Base-by-base conservation (phyloP, 345 rosid genomes). In the Mangifera indica region DNA sequence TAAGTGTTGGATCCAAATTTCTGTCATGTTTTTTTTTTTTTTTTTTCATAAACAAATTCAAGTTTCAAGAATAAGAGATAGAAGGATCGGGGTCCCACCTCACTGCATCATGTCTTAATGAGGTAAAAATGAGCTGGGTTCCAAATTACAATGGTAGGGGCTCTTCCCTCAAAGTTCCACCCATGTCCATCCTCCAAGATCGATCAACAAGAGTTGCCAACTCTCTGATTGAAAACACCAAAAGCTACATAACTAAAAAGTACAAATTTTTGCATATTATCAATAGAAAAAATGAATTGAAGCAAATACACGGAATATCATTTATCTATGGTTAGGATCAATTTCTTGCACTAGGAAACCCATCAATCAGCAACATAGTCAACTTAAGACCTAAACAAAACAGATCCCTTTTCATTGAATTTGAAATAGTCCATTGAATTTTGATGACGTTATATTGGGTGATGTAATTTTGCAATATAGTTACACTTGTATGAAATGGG, bases 171-270 rank as follows among this genome's bases (percentile, higher is more conserved):
- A 92, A 78, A 80, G 84, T 72, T 77, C 98, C 98, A 48, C 91
- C 97, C 88, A 91, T 88, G 74, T 88, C 91, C 96, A 92, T 94
- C 79, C 90, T 88, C 97, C 98, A 92, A 53, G 98, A 90, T 72
- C 65, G 87, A 85, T 92, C 98, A 59, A 89, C 96, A 72, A 94
- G 81, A 68, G 82, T 63, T 59, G 84, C 79, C 77, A 92, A 75
- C 83, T 94, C 99, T 74, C 98, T 90, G 83, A 58, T 76, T 71
- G 46, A 72, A 37, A 42, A 63, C 59, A 73, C 21, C 63, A 67
- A n/a, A 42, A 11, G 49, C 20, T 62, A 29, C 57, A 64, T 69
- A 40, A 63, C 72, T 20, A 21, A 72, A 52, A 62, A 62, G 55
- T n/a, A 69, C 63, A 26, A 54, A 26, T 5, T 5, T 42, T 18